These are phyloP conservation scores for Colletotrichum tamarilloi DNA, from an alignment of 2,329 filamentous ascomycete genomes.

Conservation along the genomic window DNA sequence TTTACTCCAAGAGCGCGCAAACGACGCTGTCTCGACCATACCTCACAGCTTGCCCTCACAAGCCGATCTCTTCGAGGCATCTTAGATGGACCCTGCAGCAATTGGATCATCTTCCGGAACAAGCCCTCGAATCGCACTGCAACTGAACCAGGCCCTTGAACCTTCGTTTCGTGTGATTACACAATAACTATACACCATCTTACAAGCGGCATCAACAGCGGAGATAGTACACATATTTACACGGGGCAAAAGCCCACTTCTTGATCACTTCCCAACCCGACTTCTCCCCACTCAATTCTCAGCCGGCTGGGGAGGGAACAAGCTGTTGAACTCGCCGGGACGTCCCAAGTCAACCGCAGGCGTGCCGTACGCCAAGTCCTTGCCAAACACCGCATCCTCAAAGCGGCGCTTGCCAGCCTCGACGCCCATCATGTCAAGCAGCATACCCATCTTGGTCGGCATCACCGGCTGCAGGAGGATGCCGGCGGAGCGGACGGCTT, in stretches of 20 bases:
- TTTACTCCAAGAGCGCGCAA: too few species aligned
- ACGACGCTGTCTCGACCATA: background rate
- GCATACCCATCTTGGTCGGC: constrained; percentile 76
- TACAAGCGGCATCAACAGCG: background rate
- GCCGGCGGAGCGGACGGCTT: constrained; percentile 81
- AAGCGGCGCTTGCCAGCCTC: constrained; percentile 69
- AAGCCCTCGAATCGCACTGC: background rate
- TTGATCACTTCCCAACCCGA: too few species aligned
- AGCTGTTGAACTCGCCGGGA: constrained; percentile 12
- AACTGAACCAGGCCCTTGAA: background rate
- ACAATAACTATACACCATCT: background rate
- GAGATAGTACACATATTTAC: background rate
- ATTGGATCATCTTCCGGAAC: background rate
- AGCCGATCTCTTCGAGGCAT: background rate
- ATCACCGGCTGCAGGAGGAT: constrained; percentile 94
- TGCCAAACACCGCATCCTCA: constrained; percentile 69
- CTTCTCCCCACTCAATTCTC: background rate
- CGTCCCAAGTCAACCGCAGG: background rate
- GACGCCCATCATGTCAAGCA: constrained; percentile 86
- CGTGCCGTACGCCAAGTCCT: constrained; percentile 77
- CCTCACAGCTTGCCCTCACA: background rate
- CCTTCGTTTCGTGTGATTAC: background rate
- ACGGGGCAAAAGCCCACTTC: background rate
- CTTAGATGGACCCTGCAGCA: background rate
- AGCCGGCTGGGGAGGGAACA: constrained; percentile 27